A percentile compares a stretch with the other conserved stretches of the same genome.
phyloP scores from a whole-genome alignment of 2,329 filamentous ascomycete species.

The Westerdykella ornata region DNA sequence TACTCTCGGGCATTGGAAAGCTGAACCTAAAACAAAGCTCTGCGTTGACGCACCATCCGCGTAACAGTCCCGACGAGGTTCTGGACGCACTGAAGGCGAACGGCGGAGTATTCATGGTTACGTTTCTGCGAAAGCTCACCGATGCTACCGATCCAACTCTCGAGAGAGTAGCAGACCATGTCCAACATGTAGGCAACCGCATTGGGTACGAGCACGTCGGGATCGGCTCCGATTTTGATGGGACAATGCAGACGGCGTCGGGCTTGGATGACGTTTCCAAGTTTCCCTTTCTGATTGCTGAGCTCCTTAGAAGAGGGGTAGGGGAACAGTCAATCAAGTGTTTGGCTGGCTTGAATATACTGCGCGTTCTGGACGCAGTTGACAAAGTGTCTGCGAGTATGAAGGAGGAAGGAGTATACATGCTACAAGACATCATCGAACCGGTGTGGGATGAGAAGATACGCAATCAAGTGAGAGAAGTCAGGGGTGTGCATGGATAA shows the following conservation, averaged over 20 bases:
- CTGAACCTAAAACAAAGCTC: slow-evolving; percentile 78
- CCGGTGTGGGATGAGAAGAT: no score
- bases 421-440: no score
- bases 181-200: slow-evolving; percentile 69
- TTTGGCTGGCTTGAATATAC: no score
- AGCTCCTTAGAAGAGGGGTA: slow-evolving; percentile 41
- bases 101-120: slow-evolving; percentile 81
- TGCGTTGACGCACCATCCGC: slow-evolving; percentile 75
- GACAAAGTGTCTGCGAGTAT: not conserved
- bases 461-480: no score
- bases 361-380: not conserved
- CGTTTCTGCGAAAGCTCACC: slow-evolving; percentile 68
- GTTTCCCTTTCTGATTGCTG: slow-evolving; percentile 28
- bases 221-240: slow-evolving; percentile 80
- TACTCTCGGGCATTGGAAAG: no score
- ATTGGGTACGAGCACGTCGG: slow-evolving; percentile 88
- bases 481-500: no score
- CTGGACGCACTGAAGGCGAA: slow-evolving; percentile 67
- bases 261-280: slow-evolving; percentile 8
- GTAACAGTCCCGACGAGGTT: slow-evolving; percentile 84
- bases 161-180: no score
- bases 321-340: no score
- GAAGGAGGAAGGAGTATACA: no score
- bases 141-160: slow-evolving; percentile 67
- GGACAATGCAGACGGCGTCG: not conserved